Base-by-base conservation (phyloP, 1,139 yeast species). In the Suhomyces bokatorum region DNA sequence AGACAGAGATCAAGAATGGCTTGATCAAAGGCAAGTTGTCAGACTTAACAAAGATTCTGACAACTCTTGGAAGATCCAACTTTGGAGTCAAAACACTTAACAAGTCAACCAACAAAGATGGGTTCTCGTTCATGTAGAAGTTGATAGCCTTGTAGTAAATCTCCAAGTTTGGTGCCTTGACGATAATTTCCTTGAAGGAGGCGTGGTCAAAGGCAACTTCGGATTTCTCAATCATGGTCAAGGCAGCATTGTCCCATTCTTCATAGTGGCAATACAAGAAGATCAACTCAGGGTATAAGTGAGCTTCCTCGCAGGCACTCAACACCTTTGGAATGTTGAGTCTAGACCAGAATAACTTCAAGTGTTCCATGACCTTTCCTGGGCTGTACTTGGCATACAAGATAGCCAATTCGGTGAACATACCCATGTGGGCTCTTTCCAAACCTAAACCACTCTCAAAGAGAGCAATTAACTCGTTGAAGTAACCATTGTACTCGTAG, bases 351-450 rank as follows among this genome's bases (percentile, higher is more conserved):
- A 93, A 95, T 59, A 93, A 75, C 66, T 91, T 91, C 79, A 93
- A 78, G 70, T 93, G 99, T 69, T 93, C 99, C 90, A 89, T 87
- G 42, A 95, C 88, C 70, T 85, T 86, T 48, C 84, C 88, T 35
- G 98, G 97, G 52, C 83, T 81, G 70, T 91, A 93, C 68, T 91
- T 93, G 56, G 95, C 80, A 73, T 93, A 93, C 58, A 93, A 76
- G 44, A 88, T 78, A 15, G 98, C 97, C 61, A 95, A 79, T 67
- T 91, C 97, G 10, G 99, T 93, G 66, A 95, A 93, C 98, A 93
- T 93, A 59, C 98, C 99, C 98, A 93, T 93, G 64, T 95, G 99
- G 32, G 99, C 99, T 66, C 99, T 87, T 75, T 93, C 99, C 58
- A 93, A 80, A 41, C 96, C 95, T 49, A 93, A 79, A 56, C 99